Percentiles rank a stretch among this genome's conserved stretches.
phyloP scores from a whole-genome alignment of 2,329 filamentous ascomycete genomes.

The Orbilia javanica region DNA sequence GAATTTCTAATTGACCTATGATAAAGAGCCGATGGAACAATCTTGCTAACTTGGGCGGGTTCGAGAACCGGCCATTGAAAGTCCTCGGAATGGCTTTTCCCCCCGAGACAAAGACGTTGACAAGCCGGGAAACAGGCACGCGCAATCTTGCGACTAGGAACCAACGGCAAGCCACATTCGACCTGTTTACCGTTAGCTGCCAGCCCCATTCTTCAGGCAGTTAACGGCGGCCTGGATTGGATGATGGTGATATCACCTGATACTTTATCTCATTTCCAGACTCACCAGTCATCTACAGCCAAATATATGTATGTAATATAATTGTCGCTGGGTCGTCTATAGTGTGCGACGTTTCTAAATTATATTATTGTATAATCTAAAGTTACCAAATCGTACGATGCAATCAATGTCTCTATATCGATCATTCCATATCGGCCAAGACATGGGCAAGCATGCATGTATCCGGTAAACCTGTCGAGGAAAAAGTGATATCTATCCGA shows the following conservation, averaged over 20 bases:
- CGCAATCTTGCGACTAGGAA: not conserved
- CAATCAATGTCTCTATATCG: not conserved
- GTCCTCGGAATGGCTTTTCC: conserved; percentile 14
- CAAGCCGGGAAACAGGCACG: conserved; percentile 23
- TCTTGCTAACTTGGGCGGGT: not conserved
- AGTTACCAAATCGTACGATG: not conserved
- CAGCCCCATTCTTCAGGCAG: not conserved
- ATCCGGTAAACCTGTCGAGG: not conserved
- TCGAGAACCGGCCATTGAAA: conserved; percentile 19
- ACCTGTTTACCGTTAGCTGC: not conserved
- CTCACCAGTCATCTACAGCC: conserved; percentile 13
- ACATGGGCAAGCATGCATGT: not conserved
- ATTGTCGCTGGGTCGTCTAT: not conserved
- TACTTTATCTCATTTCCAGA: conserved; percentile 3
- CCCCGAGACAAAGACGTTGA: conserved; percentile 31
- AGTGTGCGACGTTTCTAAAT: conserved; percentile 2
- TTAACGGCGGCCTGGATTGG: not conserved
- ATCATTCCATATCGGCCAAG: not conserved
- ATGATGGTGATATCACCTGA: conserved; percentile 26
- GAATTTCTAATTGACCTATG: not conserved
- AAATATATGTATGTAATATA: too few relatives aligned
- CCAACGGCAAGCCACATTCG: conserved; percentile 4
- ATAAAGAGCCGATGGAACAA: not conserved
- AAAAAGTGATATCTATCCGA: conserved; percentile 12
- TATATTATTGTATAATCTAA: not conserved